Evolutionary conservation across 441 rosid genomes (phyloP).

Genomic region (Syzygium syzygioides): DNA sequence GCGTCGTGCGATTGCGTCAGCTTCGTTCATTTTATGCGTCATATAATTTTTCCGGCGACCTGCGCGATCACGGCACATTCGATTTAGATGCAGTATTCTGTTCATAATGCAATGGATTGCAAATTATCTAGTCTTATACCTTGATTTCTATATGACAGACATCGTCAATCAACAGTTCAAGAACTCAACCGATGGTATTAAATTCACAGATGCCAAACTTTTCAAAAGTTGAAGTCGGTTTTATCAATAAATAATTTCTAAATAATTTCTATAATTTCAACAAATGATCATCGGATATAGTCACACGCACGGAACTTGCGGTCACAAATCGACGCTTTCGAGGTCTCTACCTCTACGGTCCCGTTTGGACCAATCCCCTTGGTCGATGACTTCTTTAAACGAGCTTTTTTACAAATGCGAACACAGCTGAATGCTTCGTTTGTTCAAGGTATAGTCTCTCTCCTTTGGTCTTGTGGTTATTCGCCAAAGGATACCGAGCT

Average conservation of each 20-base stretch:
- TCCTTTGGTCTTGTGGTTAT: neutral
- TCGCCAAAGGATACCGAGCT: neutral
- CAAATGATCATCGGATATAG: neutral
- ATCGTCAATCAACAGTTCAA: neutral
- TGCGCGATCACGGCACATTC: neutral
- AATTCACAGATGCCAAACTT: too few species aligned
- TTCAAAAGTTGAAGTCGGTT: too few species aligned
- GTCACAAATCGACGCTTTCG: neutral
- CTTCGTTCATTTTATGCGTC: neutral
- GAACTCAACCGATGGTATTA: neutral
- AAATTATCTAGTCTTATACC: neutral
- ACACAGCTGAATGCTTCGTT: neutral
- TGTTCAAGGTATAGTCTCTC: neutral
- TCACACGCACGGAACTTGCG: neutral
- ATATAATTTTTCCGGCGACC: neutral
- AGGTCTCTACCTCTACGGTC: neutral
- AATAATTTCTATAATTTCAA: too few species aligned
- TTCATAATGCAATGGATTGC: neutral
- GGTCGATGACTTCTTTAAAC: neutral
- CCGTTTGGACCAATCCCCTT: neutral
- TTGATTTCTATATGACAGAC: neutral
- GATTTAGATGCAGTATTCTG: neutral
- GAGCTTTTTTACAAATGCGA: neutral
- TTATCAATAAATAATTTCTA: too few species aligned
- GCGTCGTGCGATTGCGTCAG: accelerated